A percentile compares a stretch with the other conserved stretches of the same genome.
Evolutionary conservation across 108 stramenopile species (phyloP).

Genomic region (Cyclotella cryptica): DNA sequence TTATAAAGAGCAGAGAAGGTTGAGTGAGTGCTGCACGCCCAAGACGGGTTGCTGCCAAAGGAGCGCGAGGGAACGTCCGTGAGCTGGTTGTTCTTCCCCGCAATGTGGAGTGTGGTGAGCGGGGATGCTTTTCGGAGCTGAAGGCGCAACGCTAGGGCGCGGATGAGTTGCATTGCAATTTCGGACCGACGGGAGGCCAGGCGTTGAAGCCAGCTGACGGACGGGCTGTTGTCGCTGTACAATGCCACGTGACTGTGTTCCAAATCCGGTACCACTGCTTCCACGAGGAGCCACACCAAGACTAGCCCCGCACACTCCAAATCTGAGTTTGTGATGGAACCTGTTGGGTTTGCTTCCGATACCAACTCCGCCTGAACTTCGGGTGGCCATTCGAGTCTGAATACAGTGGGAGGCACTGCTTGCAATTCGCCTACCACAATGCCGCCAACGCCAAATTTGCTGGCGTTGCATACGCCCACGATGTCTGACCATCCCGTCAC

Average conservation of each 20-base stretch:
- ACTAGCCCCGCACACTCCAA: constrained; percentile 50
- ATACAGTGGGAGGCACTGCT: constrained; percentile 15
- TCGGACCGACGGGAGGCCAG: neutral
- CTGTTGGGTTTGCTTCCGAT: too few relatives aligned
- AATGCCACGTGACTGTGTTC: too few relatives aligned
- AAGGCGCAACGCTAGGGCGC: constrained; percentile 15
- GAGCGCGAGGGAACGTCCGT: too few relatives aligned
- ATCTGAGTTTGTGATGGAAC: too few relatives aligned
- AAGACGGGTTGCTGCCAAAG: too few relatives aligned
- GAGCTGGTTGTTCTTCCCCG: too few relatives aligned
- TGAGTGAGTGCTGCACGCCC: constrained; percentile 22
- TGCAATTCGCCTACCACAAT: too few relatives aligned
- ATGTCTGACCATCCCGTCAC: constrained; percentile 15
- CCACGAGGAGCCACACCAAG: too few relatives aligned
- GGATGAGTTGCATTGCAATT: constrained; percentile 6
- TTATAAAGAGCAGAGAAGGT: constrained; percentile 26
- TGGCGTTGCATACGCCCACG: constrained; percentile 30
- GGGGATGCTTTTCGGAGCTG: too few relatives aligned
- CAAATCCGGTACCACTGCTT: neutral
- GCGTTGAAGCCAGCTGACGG: too few relatives aligned
- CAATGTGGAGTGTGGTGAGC: too few relatives aligned
- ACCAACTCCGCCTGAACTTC: constrained; percentile 27
- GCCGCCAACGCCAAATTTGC: constrained; percentile 35
- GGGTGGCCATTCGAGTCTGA: constrained; percentile 37
- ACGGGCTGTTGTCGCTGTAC: too few relatives aligned